These are phyloP conservation scores for Neonothopanus nambi DNA, from an alignment of 1,284 basidiomycete genomes.

Conservation along the genomic window DNA sequence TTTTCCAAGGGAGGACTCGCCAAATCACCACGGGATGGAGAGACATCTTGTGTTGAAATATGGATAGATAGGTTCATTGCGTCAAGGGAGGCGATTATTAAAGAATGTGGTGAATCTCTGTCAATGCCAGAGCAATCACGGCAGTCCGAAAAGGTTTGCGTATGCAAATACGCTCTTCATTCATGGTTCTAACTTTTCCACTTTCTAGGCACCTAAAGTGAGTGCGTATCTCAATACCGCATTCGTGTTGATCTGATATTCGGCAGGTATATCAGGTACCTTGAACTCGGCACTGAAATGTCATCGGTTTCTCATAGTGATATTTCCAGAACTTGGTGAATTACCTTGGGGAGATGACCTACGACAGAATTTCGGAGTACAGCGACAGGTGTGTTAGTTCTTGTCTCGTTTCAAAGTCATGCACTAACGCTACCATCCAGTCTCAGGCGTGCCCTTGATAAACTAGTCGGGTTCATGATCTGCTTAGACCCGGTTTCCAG, in stretches of 20 bases:
- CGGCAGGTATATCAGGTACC: constrained; percentile 17
- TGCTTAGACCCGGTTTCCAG: constrained; percentile 22
- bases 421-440: no score
- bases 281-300: background rate
- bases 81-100: constrained; percentile 12
- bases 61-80: constrained; percentile 18
- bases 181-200: no score
- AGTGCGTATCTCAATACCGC: no score
- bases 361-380: constrained; percentile 8
- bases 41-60: constrained; percentile 2
- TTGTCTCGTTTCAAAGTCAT: no score
- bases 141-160: background rate
- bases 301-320: background rate
- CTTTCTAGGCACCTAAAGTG: background rate
- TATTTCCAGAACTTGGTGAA: constrained; percentile 14
- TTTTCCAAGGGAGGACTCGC: constrained; percentile 1
- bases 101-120: constrained; percentile 1
- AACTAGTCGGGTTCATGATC: constrained; percentile 20
- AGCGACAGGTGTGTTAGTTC: constrained; percentile 2
- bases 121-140: background rate
- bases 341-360: constrained; percentile 10
- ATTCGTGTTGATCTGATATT: background rate
- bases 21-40: background rate
- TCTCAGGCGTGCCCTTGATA: constrained; percentile 9
- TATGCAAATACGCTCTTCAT: background rate